These are phyloP conservation scores for Eucalyptus melliodora DNA, from an alignment of 345 rosid genomes.

Conservation along the genomic window DNA sequence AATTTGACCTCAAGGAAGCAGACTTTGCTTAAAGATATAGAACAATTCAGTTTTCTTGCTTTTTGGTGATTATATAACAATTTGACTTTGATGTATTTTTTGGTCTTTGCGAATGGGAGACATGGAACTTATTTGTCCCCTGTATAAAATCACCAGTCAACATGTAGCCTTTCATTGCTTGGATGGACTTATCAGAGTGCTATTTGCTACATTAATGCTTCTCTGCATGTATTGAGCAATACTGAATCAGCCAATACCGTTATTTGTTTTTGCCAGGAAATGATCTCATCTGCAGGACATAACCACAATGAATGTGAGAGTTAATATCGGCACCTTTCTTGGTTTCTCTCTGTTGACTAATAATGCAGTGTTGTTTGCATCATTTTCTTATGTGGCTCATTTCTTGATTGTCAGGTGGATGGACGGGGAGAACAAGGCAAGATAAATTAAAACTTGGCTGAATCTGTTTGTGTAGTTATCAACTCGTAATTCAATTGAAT, in stretches of 20 bases:
- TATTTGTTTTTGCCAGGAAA: constrained; percentile 6
- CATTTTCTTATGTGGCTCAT: not conserved
- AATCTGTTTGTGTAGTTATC: not conserved
- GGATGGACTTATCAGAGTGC: not conserved
- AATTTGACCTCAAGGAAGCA: not conserved
- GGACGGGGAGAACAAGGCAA: constrained; percentile 52
- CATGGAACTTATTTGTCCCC: not conserved
- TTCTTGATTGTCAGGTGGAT: constrained; percentile 30
- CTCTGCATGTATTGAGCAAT: not conserved
- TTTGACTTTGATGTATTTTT: not conserved
- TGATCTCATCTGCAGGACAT: constrained; percentile 6
- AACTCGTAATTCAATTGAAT: not conserved
- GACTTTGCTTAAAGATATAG: not conserved
- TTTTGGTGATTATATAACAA: not conserved
- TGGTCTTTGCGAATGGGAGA: not conserved
- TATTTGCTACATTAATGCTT: not conserved
- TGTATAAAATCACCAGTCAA: not conserved
- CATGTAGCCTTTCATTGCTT: not conserved
- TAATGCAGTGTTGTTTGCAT: not conserved
- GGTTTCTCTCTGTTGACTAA: not conserved
- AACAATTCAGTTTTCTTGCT: not conserved
- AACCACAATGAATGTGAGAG: constrained; percentile 19
- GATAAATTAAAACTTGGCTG: not conserved
- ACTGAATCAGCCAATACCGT: not conserved
- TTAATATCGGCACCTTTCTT: not conserved